Evolutionary conservation across 768 basidiomycete species (phyloP).

Genomic region (Russula lepida): DNA sequence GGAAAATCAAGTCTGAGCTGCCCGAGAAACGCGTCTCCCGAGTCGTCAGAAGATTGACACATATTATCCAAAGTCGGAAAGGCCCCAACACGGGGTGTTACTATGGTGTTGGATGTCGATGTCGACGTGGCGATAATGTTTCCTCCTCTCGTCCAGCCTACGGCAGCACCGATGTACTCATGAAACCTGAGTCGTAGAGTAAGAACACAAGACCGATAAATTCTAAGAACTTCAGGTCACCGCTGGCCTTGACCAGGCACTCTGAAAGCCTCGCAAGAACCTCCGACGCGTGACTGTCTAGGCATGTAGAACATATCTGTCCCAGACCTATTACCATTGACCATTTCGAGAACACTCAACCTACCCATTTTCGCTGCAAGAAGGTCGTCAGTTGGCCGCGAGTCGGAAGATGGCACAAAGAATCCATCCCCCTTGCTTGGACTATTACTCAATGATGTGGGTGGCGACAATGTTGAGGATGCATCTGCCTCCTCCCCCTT

Average conservation of each 20-base stretch:
- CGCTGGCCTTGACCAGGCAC: neutral
- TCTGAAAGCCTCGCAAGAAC: neutral
- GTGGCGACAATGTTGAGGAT: neutral
- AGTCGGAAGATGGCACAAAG: conserved; percentile 1
- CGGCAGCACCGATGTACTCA: neutral
- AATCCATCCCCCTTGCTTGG: neutral
- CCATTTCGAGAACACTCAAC: neutral
- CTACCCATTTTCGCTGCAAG: conserved; percentile 9
- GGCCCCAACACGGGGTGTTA: neutral
- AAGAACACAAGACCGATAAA: neutral
- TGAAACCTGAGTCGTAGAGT: conserved; percentile 2
- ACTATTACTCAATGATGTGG: neutral
- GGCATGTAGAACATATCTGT: conserved; percentile 8
- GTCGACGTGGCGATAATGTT: neutral
- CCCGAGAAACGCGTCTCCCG: neutral
- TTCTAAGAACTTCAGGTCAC: neutral
- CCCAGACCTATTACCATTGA: neutral
- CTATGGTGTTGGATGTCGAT: neutral
- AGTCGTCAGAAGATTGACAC: conserved; percentile 1
- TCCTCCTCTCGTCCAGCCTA: neutral
- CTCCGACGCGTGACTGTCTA: neutral
- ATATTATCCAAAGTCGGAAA: neutral
- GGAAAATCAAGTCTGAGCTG: neutral
- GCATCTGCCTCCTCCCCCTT: neutral
- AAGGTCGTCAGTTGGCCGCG: neutral